These are phyloP conservation scores for Leptodermis oblonga DNA, from an alignment of 257 asterid genomes.

Conservation along the genomic window DNA sequence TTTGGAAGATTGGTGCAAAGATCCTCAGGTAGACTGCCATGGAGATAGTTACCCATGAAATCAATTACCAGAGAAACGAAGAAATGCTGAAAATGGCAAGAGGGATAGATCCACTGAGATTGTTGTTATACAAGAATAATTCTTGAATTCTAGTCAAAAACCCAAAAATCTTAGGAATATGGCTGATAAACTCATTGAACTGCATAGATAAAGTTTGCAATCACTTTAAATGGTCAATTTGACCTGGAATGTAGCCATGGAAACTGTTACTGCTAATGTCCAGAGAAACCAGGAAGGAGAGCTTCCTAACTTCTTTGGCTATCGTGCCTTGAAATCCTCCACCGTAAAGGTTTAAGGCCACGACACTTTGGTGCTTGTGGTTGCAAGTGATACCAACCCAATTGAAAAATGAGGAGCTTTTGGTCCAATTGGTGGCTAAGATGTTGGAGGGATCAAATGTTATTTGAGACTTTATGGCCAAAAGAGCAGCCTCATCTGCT, in stretches of 20 bases:
- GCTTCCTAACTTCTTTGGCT: constrained; percentile 12
- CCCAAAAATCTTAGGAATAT: constrained; percentile 3
- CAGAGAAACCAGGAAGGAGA: constrained; percentile 11
- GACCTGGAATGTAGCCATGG: constrained; percentile 8
- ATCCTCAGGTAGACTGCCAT: too few relatives aligned
- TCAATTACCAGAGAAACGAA: not conserved
- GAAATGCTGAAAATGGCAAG: too few relatives aligned
- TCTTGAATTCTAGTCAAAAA: not conserved
- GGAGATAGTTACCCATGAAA: not conserved
- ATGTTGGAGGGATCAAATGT: not conserved
- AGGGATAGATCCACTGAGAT: constrained; percentile 5
- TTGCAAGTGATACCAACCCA: constrained; percentile 20
- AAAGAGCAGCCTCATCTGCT: constrained; percentile 11
- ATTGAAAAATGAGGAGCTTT: not conserved
- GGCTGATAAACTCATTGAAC: not conserved
- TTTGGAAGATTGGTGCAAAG: too few relatives aligned
- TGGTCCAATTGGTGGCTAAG: constrained; percentile 10
- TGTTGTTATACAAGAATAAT: not conserved
- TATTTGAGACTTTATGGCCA: not conserved
- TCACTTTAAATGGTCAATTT: not conserved
- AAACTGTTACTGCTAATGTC: constrained; percentile 4
- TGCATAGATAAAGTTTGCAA: not conserved
- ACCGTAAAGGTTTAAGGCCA: constrained; percentile 1
- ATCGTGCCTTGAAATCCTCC: not conserved
- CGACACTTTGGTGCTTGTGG: constrained; percentile 5